Base-by-base conservation (phyloP, 2,329 filamentous ascomycete genomes). In the Pyricularia pennisetigena region DNA sequence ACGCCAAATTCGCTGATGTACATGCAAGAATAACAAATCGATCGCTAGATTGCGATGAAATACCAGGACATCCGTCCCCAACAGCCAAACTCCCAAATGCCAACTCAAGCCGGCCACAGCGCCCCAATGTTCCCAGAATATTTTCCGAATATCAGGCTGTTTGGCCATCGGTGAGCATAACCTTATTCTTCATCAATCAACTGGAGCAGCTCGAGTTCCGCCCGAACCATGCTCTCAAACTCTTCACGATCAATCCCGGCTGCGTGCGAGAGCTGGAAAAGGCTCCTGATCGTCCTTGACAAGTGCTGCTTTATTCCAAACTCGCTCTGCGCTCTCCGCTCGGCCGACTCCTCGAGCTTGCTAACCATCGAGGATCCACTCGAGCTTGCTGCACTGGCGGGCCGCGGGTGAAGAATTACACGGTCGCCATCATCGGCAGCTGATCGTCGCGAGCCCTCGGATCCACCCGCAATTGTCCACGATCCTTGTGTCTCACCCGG, bases 271-370 rank as follows among this genome's bases (percentile, higher is more conserved):
- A 95, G 78, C 71, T 90, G 79, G 76, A 88, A 94, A 71, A 95
- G 78, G 76, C 90, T 93, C 81, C 92, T 90, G 68, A 95, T 85
- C 74, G 88, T 91, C 9, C 90, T 88, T 49, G 88, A 89, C 63
- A 95, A 88, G 77, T 94, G 91, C 78, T 93, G 89, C 77, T 90
- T 91, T 68, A 95, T 86, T 16, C 88, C 90, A 68, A 90, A 85
- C 77, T 93, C 90, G 68, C 82, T 86, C 72, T 88, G 85, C 69
- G 88, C 86, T 72, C 85, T 84, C 71, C 81, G 82, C 57, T 81
- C 82, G 2, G 85, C 86, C 20, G 79, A 81, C 65, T 83, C 82
- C 72, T 89, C 86, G 30, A 88, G 82, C 73, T 82, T 86, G 69
- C 89, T 89, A 2, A 93, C 84, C 6, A 87, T 82, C 67, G 81